phyloP scores from a whole-genome alignment of 1,284 basidiomycete genomes.

The Heterobasidion parviporum region DNA sequence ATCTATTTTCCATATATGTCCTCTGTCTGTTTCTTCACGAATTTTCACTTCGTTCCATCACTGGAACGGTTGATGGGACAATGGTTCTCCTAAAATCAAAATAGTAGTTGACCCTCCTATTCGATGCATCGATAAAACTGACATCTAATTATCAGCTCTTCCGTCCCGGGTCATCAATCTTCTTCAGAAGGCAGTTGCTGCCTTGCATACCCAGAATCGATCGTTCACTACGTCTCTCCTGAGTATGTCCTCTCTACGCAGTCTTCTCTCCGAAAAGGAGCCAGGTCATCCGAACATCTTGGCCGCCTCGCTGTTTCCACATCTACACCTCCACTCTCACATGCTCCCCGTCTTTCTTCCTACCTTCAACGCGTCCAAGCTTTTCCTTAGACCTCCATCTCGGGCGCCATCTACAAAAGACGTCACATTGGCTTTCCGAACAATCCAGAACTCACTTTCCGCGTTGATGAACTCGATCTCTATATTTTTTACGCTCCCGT shows the following conservation, averaged over 20 bases:
- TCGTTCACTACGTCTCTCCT: conserved; percentile 42
- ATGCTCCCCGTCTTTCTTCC: conserved; percentile 14
- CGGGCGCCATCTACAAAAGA: conserved; percentile 4
- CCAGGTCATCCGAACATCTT: conserved; percentile 38
- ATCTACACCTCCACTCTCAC: conserved; percentile 32
- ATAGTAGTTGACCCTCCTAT: no score
- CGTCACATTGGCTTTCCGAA: conserved; percentile 13
- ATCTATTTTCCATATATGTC: conserved; percentile 2
- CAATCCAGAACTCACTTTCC: conserved; percentile 8
- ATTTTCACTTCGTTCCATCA: not conserved
- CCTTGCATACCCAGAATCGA: conserved; percentile 36
- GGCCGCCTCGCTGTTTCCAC: conserved; percentile 55
- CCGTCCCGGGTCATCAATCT: conserved; percentile 44
- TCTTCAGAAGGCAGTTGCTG: conserved; percentile 31
- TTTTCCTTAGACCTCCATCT: conserved; percentile 1
- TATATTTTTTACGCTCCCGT: conserved; percentile 29
- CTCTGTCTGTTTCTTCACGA: not conserved
- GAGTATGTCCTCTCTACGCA: conserved; percentile 40
- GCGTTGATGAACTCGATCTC: conserved; percentile 13
- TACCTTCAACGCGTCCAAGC: conserved; percentile 1
- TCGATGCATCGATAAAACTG: not conserved
- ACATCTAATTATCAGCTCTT: conserved; percentile 33
- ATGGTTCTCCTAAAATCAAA: not conserved
- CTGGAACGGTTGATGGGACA: not conserved
- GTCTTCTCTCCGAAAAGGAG: conserved; percentile 36